These are phyloP conservation scores for Gossypium trilobum DNA, from an alignment of 441 rosid genomes.

Conservation along the genomic window DNA sequence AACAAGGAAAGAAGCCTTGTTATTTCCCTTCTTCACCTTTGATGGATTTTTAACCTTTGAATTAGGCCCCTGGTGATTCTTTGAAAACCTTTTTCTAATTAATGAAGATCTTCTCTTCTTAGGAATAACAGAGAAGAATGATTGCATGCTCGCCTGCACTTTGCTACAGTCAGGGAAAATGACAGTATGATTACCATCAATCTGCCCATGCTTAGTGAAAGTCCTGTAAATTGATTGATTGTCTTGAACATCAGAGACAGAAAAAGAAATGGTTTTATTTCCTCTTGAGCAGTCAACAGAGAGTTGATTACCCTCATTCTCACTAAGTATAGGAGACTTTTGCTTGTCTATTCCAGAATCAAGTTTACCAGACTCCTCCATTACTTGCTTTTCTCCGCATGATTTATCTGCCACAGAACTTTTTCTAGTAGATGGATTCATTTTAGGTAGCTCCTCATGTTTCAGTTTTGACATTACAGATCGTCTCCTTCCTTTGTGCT, in stretches of 20 bases:
- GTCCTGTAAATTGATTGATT: not conserved
- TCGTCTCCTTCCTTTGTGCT: slow-evolving; percentile 14
- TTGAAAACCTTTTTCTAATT: slow-evolving; percentile 14
- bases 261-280: slow-evolving; percentile 8
- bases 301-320: slow-evolving; percentile 8
- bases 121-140: slow-evolving; percentile 11
- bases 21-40: not conserved
- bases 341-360: slow-evolving; percentile 10
- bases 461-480: slow-evolving; percentile 19
- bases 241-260: slow-evolving; percentile 14
- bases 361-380: slow-evolving; percentile 14
- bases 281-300: slow-evolving; percentile 10
- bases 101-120: slow-evolving; percentile 18
- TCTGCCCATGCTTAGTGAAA: slow-evolving; percentile 8
- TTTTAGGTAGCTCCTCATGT: slow-evolving; percentile 11
- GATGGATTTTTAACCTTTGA: slow-evolving; percentile 10
- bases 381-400: slow-evolving; percentile 4
- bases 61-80: slow-evolving; percentile 7
- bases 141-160: slow-evolving; percentile 4
- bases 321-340: not conserved
- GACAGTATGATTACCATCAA: not conserved
- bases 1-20: slow-evolving; percentile 2
- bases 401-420: slow-evolving; percentile 3
- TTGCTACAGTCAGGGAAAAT: not conserved
- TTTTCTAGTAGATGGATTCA: not conserved